Percentiles rank a stretch among this genome's conserved stretches.
These are phyloP conservation scores for Fraxinus sp. DNA, from an alignment of 305 asterid genomes.

Conservation along the genomic window DNA sequence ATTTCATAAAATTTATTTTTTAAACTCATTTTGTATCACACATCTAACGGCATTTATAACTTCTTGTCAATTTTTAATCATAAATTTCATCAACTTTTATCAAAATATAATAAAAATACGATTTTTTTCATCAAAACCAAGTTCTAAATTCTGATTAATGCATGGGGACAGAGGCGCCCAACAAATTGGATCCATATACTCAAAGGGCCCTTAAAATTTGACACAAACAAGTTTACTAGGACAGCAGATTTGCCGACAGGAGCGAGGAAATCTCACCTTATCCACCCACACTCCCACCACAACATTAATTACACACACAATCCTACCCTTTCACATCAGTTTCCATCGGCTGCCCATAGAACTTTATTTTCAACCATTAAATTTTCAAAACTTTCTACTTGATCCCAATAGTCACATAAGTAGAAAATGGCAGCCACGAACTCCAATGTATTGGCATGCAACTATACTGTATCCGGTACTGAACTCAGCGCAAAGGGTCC, in stretches of 20 bases:
- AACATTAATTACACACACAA: constrained; percentile 32
- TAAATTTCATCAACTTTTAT: no score
- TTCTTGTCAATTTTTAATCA: background rate
- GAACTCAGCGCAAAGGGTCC: constrained; percentile 49
- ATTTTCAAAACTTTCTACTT: background rate
- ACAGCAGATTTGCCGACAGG: constrained; percentile 54
- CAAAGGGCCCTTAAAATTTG: background rate
- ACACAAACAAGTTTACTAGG: background rate
- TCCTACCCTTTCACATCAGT: constrained; percentile 25
- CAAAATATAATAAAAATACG: no score
- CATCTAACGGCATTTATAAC: no score
- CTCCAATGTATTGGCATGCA: constrained; percentile 73
- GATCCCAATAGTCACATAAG: background rate
- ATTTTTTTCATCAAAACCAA: background rate
- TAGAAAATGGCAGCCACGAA: constrained; percentile 72
- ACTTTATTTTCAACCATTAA: constrained; percentile 19
- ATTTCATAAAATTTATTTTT: no score
- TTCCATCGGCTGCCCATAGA: constrained; percentile 23
- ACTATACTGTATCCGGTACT: constrained; percentile 59
- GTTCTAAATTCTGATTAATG: background rate
- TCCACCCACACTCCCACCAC: constrained; percentile 80
- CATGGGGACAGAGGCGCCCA: background rate
- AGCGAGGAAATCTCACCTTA: constrained; percentile 90
- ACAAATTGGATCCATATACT: no score
- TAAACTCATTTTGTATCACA: no score